Evolutionary conservation across 2,329 filamentous ascomycete species (phyloP).

Genomic region (Aspergillus sp.): DNA sequence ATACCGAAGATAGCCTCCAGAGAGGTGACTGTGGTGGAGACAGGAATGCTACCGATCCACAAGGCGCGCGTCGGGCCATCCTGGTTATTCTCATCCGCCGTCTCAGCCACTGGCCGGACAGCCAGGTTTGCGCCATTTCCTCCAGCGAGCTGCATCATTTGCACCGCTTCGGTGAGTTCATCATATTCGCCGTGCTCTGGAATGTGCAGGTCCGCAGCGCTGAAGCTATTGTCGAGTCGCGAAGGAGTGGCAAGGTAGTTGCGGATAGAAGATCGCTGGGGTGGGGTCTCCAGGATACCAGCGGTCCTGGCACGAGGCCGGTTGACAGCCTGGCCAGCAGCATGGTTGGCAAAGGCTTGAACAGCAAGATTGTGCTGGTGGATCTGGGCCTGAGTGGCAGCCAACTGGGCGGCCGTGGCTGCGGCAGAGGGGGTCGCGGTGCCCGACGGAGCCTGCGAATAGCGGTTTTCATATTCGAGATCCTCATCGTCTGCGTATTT

Average conservation of each 20-base stretch:
- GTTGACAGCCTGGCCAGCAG: conserved; percentile 52
- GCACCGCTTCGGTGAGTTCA: conserved; percentile 73
- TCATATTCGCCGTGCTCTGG: conserved; percentile 72
- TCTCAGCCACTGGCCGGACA: conserved; percentile 58
- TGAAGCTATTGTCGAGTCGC: conserved; percentile 68
- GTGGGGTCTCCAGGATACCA: conserved; percentile 76
- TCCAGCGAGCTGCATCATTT: conserved; percentile 61
- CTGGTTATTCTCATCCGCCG: conserved; percentile 68
- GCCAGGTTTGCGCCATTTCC: conserved; percentile 46
- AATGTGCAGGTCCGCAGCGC: conserved; percentile 65
- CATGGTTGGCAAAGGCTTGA: conserved; percentile 82
- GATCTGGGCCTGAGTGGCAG: conserved; percentile 60
- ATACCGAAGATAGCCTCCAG: conserved; percentile 89
- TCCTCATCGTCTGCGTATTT: conserved; percentile 89
- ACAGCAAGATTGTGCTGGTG: conserved; percentile 90
- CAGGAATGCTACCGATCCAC: conserved; percentile 96
- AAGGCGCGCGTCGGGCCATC: conserved; percentile 88
- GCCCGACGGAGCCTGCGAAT: conserved; percentile 53
- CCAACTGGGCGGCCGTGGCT: conserved; percentile 51
- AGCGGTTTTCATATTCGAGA: conserved; percentile 61
- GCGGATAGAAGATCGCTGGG: conserved; percentile 57
- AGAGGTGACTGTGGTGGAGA: conserved; percentile 92
- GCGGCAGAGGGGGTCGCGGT: conserved; percentile 53
- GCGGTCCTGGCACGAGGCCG: conserved; percentile 86
- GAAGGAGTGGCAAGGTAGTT: conserved; percentile 72